Evolutionary conservation across 768 basidiomycete genomes (phyloP), one percentile per base, ranked within the genome.

Genomic region (Agaricus sinodeliciosus): DNA sequence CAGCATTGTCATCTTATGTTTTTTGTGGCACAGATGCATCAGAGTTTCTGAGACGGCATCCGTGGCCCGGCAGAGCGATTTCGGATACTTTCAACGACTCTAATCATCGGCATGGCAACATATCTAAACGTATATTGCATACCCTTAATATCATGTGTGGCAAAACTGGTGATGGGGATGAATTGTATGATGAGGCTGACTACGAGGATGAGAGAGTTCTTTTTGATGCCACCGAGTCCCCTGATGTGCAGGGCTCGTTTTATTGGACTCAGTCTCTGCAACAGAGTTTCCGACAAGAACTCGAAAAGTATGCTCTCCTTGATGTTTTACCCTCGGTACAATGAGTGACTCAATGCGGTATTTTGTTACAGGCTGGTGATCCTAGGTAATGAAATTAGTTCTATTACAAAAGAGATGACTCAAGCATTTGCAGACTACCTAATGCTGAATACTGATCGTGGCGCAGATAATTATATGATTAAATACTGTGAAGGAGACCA

Each of bases 391-490:
- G 41, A 18, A 45, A 8, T 8, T 40, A 12, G 43, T 16, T 43
- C 18, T 36, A 13, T n/a, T n/a, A 6, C 15, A 13, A 48, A 43
- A 43, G 27, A 8, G 31, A 8, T 31, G 52, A 48, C 43, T 35
- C 40, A 49, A 48, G 26, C 55, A 58, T 18, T 0, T 52, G 19
- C 56, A 88, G 91, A 94, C 67, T 92, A 87, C 68, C 74, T 95
- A 41, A 94, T 94, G 86, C 81, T 91, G 48, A 94, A 94, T 65
- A 94, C 93, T 16, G 92, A 93, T 63, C 82, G 91, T 47, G 85
- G 78, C 35, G 85, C 89, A 0, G 90, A 92, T 71, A 91, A 92
- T 65, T 93, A 88, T 67, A 93, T 93, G 90, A 87, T 93, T 69
- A 92, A 90, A 65, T 90, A 85, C 63, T 92, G 90, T 63, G 87